Evolutionary conservation across 371 early-diverging fungal species (phyloP).

Genomic region (Rhizomucor miehei): DNA sequence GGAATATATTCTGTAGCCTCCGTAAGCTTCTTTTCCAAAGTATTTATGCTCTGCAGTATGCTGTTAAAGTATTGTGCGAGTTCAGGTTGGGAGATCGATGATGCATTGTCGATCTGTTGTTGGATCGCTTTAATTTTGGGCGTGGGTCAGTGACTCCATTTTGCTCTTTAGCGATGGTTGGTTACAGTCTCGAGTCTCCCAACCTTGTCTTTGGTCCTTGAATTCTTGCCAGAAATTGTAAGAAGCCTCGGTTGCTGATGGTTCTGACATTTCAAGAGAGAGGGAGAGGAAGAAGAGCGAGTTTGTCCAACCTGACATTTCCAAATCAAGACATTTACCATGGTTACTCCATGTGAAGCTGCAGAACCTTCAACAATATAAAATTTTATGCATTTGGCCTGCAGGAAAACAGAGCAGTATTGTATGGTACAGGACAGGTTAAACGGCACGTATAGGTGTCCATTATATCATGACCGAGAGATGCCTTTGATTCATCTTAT

Average conservation of each 20-base stretch:
- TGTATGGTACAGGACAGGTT: too few species aligned
- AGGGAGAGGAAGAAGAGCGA: neutral
- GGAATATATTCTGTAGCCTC: constrained; percentile 55
- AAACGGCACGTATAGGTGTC: too few species aligned
- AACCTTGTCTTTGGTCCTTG: constrained; percentile 36
- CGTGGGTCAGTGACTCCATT: too few species aligned
- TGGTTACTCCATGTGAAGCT: too few species aligned
- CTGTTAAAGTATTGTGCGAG: constrained; percentile 31
- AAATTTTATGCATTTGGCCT: too few species aligned
- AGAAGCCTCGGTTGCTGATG: constrained; percentile 36
- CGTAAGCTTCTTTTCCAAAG: constrained; percentile 53
- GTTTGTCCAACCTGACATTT: neutral
- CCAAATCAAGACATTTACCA: too few species aligned
- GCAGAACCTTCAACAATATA: too few species aligned
- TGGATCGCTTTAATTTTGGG: constrained; percentile 33
- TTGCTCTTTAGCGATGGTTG: neutral
- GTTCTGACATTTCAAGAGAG: constrained; percentile 5
- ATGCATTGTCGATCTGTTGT: constrained; percentile 17
- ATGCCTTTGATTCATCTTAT: too few species aligned
- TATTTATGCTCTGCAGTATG: constrained; percentile 41
- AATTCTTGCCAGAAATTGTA: constrained; percentile 39
- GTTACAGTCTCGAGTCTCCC: neutral
- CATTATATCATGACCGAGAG: too few species aligned
- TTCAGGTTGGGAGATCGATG: constrained; percentile 19
- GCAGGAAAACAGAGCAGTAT: too few species aligned